Conservation (phyloP, 495 filamentous ascomycete genomes). For the Neurospora sp. region DNA sequence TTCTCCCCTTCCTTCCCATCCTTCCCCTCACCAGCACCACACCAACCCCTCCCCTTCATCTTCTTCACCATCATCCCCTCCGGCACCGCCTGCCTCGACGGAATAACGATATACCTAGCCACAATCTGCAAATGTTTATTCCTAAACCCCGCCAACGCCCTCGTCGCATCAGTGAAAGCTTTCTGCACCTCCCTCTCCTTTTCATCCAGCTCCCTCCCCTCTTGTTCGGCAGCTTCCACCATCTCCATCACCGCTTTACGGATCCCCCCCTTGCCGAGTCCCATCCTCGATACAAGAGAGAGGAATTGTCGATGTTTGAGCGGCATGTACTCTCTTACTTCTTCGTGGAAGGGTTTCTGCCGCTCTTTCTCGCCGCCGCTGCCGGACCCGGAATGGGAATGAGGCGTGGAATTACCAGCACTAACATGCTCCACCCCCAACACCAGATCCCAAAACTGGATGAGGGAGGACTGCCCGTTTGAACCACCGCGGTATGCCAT, state of each 20-base stretch:
- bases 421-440: constrained; percentile 69
- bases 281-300: constrained; percentile 58
- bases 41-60: not conserved
- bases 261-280: constrained; percentile 4
- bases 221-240: constrained; percentile 5
- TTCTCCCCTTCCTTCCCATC: not conserved
- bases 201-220: constrained; percentile 50
- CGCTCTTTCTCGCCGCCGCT: constrained; percentile 40
- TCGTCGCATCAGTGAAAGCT: constrained; percentile 74
- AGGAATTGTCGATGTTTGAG: constrained; percentile 74
- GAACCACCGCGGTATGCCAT: constrained; percentile 80
- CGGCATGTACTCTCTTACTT: constrained; percentile 92
- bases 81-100: constrained; percentile 24
- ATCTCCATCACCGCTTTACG: constrained; percentile 6
- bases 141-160: constrained; percentile 70
- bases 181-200: constrained; percentile 48
- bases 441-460: constrained; percentile 92
- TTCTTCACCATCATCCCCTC: not conserved
- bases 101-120: constrained; percentile 82
- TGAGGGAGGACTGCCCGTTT: constrained; percentile 89
- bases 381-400: constrained; percentile 41
- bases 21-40: constrained; percentile 9
- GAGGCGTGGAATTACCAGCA: not conserved
- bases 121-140: constrained; percentile 91
- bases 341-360: constrained; percentile 81